phyloP scores from a whole-genome alignment of 768 basidiomycete species.

The Xerocomellus intermedius region DNA sequence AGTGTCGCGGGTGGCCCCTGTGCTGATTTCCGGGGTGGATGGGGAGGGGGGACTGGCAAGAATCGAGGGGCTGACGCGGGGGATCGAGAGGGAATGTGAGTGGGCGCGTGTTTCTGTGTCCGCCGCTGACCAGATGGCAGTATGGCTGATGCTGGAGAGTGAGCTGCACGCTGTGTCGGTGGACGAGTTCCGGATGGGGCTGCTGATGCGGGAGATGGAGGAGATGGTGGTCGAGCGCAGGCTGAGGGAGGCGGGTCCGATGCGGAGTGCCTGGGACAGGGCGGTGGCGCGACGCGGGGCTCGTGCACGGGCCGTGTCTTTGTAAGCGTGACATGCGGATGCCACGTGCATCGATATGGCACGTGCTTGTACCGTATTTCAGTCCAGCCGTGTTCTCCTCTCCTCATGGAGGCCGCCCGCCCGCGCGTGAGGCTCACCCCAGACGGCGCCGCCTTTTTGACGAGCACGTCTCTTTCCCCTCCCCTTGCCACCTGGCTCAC shows the following conservation, averaged over 20 bases:
- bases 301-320: slow-evolving; percentile 29
- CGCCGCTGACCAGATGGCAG: slow-evolving; percentile 28
- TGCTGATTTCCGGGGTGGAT: slow-evolving; percentile 48
- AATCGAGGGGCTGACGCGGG: slow-evolving; percentile 40
- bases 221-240: slow-evolving; percentile 62
- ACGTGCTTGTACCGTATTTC: too few species aligned
- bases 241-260: slow-evolving; percentile 57
- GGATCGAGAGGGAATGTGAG: slow-evolving; percentile 58
- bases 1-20: slow-evolving; percentile 66
- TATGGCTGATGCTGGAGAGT: slow-evolving; percentile 51
- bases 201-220: slow-evolving; percentile 58
- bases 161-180: slow-evolving; percentile 50
- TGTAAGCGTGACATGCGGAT: slow-evolving; percentile 23
- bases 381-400: too few species aligned
- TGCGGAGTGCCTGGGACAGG: slow-evolving; percentile 51
- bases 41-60: slow-evolving; percentile 27
- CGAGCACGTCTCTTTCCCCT: background rate
- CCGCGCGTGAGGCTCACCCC: background rate
- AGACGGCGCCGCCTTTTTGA: slow-evolving; percentile 3
- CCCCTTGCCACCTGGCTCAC: background rate
- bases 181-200: slow-evolving; percentile 37
- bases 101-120: background rate
- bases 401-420: too few species aligned
- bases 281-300: slow-evolving; percentile 30
- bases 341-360: too few species aligned